These are phyloP conservation scores for Phytophthora tubulina DNA, from an alignment of 352 stramenopile species.

Conservation along the genomic window DNA sequence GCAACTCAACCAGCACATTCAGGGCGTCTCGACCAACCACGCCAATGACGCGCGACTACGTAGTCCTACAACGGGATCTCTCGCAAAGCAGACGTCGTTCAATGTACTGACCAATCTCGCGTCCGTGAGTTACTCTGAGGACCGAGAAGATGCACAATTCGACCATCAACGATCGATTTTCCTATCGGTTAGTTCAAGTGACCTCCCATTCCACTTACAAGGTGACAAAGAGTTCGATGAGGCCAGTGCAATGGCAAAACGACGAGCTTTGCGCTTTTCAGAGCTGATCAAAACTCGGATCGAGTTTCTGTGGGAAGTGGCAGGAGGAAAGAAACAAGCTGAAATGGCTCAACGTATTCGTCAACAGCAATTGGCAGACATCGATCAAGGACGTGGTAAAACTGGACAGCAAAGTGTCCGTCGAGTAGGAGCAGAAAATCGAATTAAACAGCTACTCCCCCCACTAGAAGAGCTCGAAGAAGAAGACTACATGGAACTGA, in stretches of 20 bases:
- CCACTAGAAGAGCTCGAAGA: conserved; percentile 53
- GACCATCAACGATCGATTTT: conserved; percentile 68
- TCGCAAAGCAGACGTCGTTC: conserved; percentile 67
- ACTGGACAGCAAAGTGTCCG: conserved; percentile 33
- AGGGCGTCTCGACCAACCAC: conserved; percentile 43
- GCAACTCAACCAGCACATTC: conserved; percentile 76
- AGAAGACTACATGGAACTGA: conserved; percentile 72
- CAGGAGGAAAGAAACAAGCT: conserved; percentile 50
- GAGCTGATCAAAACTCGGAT: conserved; percentile 56
- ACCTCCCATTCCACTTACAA: conserved; percentile 82
- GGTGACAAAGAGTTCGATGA: conserved; percentile 77
- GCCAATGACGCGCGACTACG: conserved; percentile 24
- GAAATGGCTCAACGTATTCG: conserved; percentile 36
- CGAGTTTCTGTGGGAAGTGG: conserved; percentile 74
- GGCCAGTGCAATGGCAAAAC: conserved; percentile 60
- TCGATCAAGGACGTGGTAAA: conserved; percentile 16
- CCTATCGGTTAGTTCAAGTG: conserved; percentile 23
- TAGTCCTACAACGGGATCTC: conserved; percentile 11
- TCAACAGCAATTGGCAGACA: conserved; percentile 28
- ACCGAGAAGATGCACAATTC: conserved; percentile 68
- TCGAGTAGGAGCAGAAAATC: conserved; percentile 8
- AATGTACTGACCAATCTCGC: conserved; percentile 76
- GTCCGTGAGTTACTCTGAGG: conserved; percentile 50
- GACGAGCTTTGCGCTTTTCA: conserved; percentile 61
- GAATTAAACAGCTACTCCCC: conserved; percentile 19